Percentiles rank a stretch among this genome's conserved stretches.
These are phyloP conservation scores for Myxozyma lipomycoides DNA, from an alignment of 805 yeast species.

Conservation along the genomic window DNA sequence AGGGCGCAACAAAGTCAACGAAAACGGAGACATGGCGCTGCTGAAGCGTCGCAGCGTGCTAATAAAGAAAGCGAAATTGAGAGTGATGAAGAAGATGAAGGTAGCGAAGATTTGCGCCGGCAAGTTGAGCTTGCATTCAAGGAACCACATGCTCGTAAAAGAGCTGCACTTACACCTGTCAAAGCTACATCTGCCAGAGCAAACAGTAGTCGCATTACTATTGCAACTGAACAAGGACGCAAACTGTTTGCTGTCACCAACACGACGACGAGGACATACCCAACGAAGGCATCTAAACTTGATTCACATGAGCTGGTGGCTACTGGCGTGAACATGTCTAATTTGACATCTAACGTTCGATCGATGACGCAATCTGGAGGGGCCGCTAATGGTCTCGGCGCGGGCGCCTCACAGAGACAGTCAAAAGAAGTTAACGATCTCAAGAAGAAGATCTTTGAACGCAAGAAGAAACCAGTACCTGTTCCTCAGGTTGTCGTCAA, in stretches of 20 bases:
- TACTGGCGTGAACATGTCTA: slow-evolving; percentile 53
- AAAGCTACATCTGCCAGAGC: slow-evolving; percentile 26
- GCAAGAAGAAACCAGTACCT: slow-evolving; percentile 25
- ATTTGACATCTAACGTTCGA: slow-evolving; percentile 38
- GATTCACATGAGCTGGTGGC: slow-evolving; percentile 52
- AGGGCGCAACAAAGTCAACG: neutral
- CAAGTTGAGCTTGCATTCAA: slow-evolving; percentile 1
- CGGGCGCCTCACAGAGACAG: slow-evolving; percentile 34
- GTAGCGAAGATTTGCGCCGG: neutral
- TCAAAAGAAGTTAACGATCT: slow-evolving; percentile 44
- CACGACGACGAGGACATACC: neutral
- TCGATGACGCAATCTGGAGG: slow-evolving; percentile 36
- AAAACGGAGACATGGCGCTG: neutral
- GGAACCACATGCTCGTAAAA: slow-evolving; percentile 10
- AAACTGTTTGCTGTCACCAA: neutral
- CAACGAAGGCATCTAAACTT: neutral
- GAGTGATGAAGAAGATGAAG: slow-evolving; percentile 14
- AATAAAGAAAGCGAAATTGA: slow-evolving; percentile 9
- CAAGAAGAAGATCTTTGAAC: slow-evolving; percentile 40
- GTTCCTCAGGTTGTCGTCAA: slow-evolving; percentile 26
- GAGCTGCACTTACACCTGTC: slow-evolving; percentile 18
- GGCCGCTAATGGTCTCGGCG: slow-evolving; percentile 33
- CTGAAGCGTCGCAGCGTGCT: slow-evolving; percentile 12
- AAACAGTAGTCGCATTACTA: slow-evolving; percentile 6
- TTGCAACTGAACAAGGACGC: too few relatives aligned